These are phyloP conservation scores for Aspergillus persii DNA, from an alignment of 2,329 filamentous ascomycete genomes.

Conservation along the genomic window DNA sequence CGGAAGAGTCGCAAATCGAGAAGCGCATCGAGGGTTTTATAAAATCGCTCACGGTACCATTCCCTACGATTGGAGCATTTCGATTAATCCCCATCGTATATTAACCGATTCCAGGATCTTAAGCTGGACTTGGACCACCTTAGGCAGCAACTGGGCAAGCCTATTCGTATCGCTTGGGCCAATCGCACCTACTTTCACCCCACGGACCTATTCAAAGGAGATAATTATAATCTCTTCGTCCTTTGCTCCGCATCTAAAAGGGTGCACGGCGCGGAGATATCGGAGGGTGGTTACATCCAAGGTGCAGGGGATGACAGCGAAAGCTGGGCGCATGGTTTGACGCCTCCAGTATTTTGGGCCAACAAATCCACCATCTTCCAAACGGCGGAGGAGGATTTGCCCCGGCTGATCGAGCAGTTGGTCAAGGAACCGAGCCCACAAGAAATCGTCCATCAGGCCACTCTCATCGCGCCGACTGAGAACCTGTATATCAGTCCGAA, in stretches of 20 bases:
- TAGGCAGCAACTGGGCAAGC: conserved; percentile 61
- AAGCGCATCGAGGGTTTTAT: conserved; percentile 58
- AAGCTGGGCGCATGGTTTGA: conserved; percentile 83
- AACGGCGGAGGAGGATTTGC: conserved; percentile 64
- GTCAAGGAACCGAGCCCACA: conserved; percentile 29
- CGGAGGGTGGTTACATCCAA: conserved; percentile 79
- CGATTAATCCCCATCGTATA: background rate
- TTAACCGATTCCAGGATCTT: conserved; percentile 50
- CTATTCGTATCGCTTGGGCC: conserved; percentile 76
- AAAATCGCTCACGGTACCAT: conserved; percentile 44
- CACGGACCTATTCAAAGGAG: conserved; percentile 43
- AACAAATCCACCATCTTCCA: conserved; percentile 61
- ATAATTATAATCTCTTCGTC: conserved; percentile 68
- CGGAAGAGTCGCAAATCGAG: conserved; percentile 77
- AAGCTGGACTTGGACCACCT: conserved; percentile 58
- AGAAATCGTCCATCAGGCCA: conserved; percentile 22
- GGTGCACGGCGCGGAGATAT: conserved; percentile 65
- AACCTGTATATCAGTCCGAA: conserved; percentile 34
- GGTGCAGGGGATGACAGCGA: conserved; percentile 94
- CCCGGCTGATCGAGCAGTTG: conserved; percentile 49
- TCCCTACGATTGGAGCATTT: background rate
- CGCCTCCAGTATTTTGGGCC: conserved; percentile 75
- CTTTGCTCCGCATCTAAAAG: conserved; percentile 81
- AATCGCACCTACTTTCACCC: conserved; percentile 63
- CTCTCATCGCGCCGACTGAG: conserved; percentile 37